These are phyloP conservation scores for Magnaporthiopsis poae DNA, from an alignment of 2,329 filamentous ascomycete species.

Conservation along the genomic window DNA sequence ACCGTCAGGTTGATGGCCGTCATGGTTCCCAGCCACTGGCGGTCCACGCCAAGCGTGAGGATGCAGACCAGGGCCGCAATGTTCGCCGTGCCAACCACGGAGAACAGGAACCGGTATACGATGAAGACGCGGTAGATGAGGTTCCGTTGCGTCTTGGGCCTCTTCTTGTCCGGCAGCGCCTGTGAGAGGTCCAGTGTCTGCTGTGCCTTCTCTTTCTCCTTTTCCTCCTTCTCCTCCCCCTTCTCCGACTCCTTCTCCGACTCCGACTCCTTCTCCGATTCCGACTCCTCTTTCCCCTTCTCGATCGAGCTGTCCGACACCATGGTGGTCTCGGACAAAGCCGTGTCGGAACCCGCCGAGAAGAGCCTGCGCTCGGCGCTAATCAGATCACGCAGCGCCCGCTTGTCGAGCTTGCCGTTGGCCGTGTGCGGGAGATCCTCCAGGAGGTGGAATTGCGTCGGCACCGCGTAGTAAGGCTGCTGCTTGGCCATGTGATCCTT, in stretches of 20 bases:
- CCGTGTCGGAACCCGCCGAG: conserved; percentile 2
- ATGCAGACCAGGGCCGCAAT: conserved; percentile 33
- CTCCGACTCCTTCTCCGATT: neutral
- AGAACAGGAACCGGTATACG: conserved; percentile 47
- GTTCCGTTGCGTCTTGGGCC: conserved; percentile 21
- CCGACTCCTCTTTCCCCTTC: neutral
- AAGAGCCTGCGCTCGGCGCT: conserved; percentile 7
- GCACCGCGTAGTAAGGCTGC: conserved; percentile 47
- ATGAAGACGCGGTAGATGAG: conserved; percentile 36
- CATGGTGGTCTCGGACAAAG: neutral
- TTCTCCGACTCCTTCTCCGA: neutral
- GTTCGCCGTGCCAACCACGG: conserved; percentile 40
- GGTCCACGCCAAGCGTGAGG: conserved; percentile 17
- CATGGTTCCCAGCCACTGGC: conserved; percentile 29
- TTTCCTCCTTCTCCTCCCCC: neutral
- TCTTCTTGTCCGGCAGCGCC: conserved; percentile 4
- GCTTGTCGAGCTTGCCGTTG: conserved; percentile 50
- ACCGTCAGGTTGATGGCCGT: conserved; percentile 32
- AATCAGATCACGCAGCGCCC: conserved; percentile 28
- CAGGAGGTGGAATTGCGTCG: conserved; percentile 33
- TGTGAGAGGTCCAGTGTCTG: conserved; percentile 10
- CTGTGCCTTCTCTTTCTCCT: neutral
- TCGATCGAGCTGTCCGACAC: neutral
- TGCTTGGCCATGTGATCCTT: conserved; percentile 29
- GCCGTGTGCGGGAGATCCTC: conserved; percentile 37